Evolutionary conservation across 495 filamentous ascomycete species (phyloP), one percentile per base, ranked within the genome.

Genomic region (Aspergillus incahuasiensis): DNA sequence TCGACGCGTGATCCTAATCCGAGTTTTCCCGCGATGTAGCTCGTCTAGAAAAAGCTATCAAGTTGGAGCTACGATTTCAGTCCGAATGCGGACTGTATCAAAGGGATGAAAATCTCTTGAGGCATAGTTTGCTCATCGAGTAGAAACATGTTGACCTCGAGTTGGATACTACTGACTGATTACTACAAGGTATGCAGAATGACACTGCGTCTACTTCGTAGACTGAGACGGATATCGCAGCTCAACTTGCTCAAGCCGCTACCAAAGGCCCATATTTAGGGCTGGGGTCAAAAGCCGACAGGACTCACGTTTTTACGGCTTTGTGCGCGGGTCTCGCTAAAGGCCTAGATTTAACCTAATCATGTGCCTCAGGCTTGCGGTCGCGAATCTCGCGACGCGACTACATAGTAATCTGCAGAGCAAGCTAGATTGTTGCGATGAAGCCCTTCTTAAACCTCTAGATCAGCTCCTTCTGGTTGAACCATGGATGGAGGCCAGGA

Each of bases 401-500:
- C 54, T 18, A 20, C 12, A 12, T 2, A 15, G 4, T 15, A 35
- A 5, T 30, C 28, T 30, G 28, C 9, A 30, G 5, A 30, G n/a
- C n/a, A n/a, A n/a, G n/a, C n/a, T n/a, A n/a, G n/a, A n/a, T n/a
- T n/a, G n/a, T n/a, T n/a, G n/a, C n/a, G n/a, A n/a, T n/a, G n/a
- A n/a, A n/a, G n/a, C n/a, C n/a, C n/a, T n/a, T n/a, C n/a, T n/a
- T n/a, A n/a, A n/a, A n/a, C n/a, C n/a, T n/a, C n/a, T n/a, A n/a
- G n/a, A n/a, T n/a, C 25, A 28, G 25, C 8, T 28, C 8, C 8
- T 4, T 28, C 3, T 28, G 25, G n/a, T 45, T 15, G 57, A 60
- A 61, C 54, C 58, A 57, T 61, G 58, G 58, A 46, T 49, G 32
- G 19, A 20, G 49, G 28, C 52, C 49, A 54, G 32, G 19, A 20